Conservation (phyloP, 306 rosid species). For the Lathyrus sativus region DNA sequence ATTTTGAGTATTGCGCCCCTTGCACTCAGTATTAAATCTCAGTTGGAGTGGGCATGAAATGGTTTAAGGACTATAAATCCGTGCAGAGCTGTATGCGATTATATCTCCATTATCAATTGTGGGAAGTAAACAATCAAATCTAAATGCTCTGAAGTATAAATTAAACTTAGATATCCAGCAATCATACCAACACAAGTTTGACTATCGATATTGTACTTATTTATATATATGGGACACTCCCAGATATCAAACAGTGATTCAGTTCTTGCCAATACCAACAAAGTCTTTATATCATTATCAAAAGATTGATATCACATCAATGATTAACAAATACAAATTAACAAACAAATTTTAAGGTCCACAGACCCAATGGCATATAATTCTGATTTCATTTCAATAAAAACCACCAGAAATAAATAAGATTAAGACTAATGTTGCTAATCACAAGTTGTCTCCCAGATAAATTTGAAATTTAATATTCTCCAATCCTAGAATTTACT, state of each 20-base stretch:
- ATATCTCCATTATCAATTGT: neutral
- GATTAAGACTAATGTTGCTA: neutral
- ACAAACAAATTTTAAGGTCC: neutral
- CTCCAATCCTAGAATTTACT: constrained; percentile 1
- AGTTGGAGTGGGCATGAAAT: constrained; percentile 2
- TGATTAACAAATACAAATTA: constrained; percentile 17
- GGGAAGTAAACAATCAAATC: constrained; percentile 4
- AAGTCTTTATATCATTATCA: constrained; percentile 4
- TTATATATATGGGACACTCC: neutral
- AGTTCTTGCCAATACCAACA: neutral
- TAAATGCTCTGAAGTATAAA: constrained; percentile 15
- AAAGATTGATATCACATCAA: neutral
- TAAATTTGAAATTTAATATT: constrained; percentile 9
- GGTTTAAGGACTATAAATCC: constrained; percentile 9
- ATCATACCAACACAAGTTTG: constrained; percentile 12
- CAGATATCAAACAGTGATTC: constrained; percentile 8
- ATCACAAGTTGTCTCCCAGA: neutral
- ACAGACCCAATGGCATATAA: constrained; percentile 12
- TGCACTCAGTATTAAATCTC: neutral
- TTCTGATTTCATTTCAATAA: constrained; percentile 13
- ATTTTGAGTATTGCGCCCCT: neutral
- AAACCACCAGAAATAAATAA: constrained; percentile 2
- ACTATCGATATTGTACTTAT: constrained; percentile 18
- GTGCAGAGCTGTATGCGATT: neutral
- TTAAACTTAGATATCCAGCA: constrained; percentile 1